Base-by-base conservation (phyloP, 1,284 basidiomycete genomes). In the Mycena sp. region DNA sequence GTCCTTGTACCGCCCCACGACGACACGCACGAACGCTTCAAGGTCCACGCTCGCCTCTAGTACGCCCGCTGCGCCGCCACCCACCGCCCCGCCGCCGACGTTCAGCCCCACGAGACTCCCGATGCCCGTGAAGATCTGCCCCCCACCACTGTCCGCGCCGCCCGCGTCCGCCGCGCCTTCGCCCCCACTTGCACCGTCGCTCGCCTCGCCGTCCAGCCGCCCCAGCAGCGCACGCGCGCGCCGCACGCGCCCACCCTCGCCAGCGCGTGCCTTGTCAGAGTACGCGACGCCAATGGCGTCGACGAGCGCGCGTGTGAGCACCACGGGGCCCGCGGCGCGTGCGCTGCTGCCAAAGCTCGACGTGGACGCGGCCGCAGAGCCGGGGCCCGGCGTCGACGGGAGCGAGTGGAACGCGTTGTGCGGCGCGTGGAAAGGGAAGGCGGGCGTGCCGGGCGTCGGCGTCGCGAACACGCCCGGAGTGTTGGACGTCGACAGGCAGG, bases 241-340 rank as follows among this genome's bases (percentile, higher is more conserved):
- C 11, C 89, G 86, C 63, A n/a, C n/a, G n/a, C 85, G 87, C 63
- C 88, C 85, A 10, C 84, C 77, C 61, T 90, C 89, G 40, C 80
- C 76, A 63, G 82, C 78, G 52, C 84, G 81, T 30, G 77, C 73
- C 59, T 81, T 86, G 59, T 80, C 78, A 25, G 87, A 86, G 66
- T 89, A 87, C 11, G 86, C 80, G 0, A 76, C 67, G 41, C 79
- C 73, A 58, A 91, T 82, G 12, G 77, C 71, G 41, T 82, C 78
- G 32, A 90, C 77, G 54, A 86, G 71, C n/a, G 80, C 70, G 48
- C 80, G 80, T 1, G 82, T 83, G 44, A 90, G 82, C 62, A 78
- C 65, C 29, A 68, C 58, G 32, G 32, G 32, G 32, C 32, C n/a
- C n/a, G n/a, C n/a, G n/a, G n/a, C n/a, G n/a, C n/a, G n/a, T n/a